These are phyloP conservation scores for Cladosporium oxysporum DNA, from an alignment of 2,329 filamentous ascomycete genomes.

Conservation along the genomic window DNA sequence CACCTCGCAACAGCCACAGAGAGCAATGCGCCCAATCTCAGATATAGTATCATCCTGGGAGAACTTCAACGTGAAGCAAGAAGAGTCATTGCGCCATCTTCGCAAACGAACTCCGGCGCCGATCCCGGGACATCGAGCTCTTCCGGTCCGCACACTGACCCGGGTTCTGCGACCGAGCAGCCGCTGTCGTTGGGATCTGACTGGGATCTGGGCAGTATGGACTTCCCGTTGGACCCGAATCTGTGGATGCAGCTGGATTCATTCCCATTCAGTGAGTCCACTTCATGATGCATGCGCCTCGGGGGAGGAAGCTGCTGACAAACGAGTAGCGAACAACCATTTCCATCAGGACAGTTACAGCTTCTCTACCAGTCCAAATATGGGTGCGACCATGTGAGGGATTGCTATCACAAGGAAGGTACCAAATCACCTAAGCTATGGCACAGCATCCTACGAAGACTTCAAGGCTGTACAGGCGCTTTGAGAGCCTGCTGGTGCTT, in stretches of 20 bases:
- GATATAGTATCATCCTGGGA: slow-evolving; percentile 57
- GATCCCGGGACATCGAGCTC: slow-evolving; percentile 19
- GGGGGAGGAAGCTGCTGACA: not conserved
- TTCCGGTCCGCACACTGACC: slow-evolving; percentile 17
- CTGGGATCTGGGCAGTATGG: slow-evolving; percentile 20
- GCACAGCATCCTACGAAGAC: not conserved
- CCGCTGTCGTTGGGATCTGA: not conserved
- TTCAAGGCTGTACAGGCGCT: not conserved
- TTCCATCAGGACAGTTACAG: slow-evolving; percentile 9
- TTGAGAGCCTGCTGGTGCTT: not conserved
- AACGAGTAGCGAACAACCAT: not conserved
- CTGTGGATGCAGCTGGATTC: slow-evolving; percentile 35
- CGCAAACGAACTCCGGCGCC: slow-evolving; percentile 5
- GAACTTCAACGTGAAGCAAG: slow-evolving; percentile 50
- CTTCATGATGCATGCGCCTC: not conserved
- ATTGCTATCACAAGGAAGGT: not conserved
- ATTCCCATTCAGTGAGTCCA: slow-evolving; percentile 31
- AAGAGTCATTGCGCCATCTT: slow-evolving; percentile 28
- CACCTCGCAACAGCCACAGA: slow-evolving; percentile 46
- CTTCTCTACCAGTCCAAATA: not conserved
- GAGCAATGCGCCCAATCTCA: slow-evolving; percentile 47
- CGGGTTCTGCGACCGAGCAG: not conserved
- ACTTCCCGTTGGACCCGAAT: slow-evolving; percentile 34
- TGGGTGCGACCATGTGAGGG: not conserved
- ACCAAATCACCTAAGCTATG: not conserved